Evolutionary conservation across 2,329 filamentous ascomycete species (phyloP).

Genomic region (Diaporthe australafricana): DNA sequence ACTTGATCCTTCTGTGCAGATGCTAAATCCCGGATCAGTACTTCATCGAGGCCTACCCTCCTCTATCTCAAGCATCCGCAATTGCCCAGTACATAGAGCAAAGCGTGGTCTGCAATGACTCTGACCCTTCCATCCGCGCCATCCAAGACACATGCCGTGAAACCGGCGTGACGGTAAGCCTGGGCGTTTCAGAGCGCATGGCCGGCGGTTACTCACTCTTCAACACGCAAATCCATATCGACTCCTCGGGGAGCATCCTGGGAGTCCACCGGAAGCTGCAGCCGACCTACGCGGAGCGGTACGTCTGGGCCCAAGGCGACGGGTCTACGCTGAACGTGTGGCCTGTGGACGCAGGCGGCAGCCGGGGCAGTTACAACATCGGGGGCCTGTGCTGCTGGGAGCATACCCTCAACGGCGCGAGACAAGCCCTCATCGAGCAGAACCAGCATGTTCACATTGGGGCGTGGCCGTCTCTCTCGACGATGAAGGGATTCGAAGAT

Average conservation of each 20-base stretch:
- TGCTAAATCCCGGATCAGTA: constrained; percentile 34
- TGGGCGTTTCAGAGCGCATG: constrained; percentile 44
- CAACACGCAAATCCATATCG: constrained; percentile 46
- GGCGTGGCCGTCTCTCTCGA: constrained; percentile 47
- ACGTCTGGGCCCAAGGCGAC: constrained; percentile 46
- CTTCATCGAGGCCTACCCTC: constrained; percentile 42
- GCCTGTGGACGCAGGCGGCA: constrained; percentile 13
- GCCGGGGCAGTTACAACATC: constrained; percentile 37
- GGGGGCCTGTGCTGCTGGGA: constrained; percentile 49
- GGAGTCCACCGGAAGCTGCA: constrained; percentile 48
- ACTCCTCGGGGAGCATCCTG: constrained; percentile 42
- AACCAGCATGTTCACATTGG: constrained; percentile 46
- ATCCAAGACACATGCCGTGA: constrained; percentile 40
- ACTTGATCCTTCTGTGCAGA: neutral
- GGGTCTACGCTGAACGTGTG: constrained; percentile 44
- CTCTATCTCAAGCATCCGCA: constrained; percentile 39
- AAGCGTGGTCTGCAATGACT: constrained; percentile 38
- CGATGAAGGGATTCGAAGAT: constrained; percentile 50
- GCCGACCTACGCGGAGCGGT: constrained; percentile 46
- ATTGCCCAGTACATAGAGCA: constrained; percentile 41
- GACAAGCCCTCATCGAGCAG: constrained; percentile 46
- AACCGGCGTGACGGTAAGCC: constrained; percentile 38
- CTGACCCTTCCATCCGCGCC: constrained; percentile 36
- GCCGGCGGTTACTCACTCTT: constrained; percentile 44
- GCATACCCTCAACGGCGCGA: constrained; percentile 46